These are phyloP conservation scores for Aspergillus fumigatiaffinis DNA, from an alignment of 2,329 filamentous ascomycete species.

Conservation along the genomic window DNA sequence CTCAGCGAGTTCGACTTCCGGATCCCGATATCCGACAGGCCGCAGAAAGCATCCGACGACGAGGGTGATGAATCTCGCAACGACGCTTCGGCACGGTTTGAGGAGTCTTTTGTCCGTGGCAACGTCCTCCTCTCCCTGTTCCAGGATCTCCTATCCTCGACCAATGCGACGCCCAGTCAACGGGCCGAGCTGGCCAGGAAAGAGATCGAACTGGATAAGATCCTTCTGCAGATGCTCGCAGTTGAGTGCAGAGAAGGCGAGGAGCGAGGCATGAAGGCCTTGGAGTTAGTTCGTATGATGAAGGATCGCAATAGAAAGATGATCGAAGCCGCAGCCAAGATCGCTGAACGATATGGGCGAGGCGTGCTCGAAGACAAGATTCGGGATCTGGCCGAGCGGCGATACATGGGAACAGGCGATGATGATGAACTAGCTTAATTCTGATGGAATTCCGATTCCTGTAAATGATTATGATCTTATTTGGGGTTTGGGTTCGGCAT, in stretches of 20 bases:
- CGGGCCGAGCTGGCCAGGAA: constrained; percentile 64
- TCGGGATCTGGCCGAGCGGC: constrained; percentile 71
- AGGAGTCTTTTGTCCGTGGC: constrained; percentile 76
- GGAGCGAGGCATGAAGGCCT: constrained; percentile 86
- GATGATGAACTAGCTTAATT: constrained; percentile 41
- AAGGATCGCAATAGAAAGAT: constrained; percentile 80
- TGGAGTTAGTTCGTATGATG: constrained; percentile 87
- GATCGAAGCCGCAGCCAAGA: constrained; percentile 84
- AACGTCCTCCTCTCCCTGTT: constrained; percentile 70
- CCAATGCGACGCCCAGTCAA: constrained; percentile 61
- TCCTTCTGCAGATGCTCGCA: constrained; percentile 80
- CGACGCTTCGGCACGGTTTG: constrained; percentile 51
- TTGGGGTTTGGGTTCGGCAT: neutral
- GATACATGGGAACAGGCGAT: constrained; percentile 59
- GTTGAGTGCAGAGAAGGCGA: constrained; percentile 89
- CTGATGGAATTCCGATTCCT: neutral
- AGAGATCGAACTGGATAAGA: constrained; percentile 85
- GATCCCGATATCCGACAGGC: constrained; percentile 66
- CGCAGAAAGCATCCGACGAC: constrained; percentile 35
- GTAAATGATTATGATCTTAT: neutral
- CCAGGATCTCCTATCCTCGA: constrained; percentile 67
- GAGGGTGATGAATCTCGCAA: constrained; percentile 34
- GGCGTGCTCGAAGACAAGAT: constrained; percentile 86
- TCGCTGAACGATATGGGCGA: constrained; percentile 80
- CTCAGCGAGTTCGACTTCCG: constrained; percentile 92